A percentile compares a stretch with the other conserved stretches of the same genome.
These are phyloP conservation scores for Ceratocystiopsis brevicomis DNA, from an alignment of 2,329 filamentous ascomycete species.

Conservation along the genomic window DNA sequence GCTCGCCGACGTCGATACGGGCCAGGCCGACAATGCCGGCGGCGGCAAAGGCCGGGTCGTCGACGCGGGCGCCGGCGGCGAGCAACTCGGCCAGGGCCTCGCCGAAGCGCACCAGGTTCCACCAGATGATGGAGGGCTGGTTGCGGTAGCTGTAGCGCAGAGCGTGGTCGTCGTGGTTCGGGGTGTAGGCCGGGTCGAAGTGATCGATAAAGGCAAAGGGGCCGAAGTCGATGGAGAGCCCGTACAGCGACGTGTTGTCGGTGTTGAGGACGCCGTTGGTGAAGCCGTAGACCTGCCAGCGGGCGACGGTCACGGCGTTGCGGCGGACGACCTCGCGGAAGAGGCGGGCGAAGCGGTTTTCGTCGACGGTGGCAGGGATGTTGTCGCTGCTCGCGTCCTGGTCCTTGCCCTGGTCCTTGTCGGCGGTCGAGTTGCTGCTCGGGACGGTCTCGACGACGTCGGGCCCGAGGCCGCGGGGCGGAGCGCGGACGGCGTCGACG, in stretches of 20 bases:
- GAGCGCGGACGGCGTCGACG: neutral
- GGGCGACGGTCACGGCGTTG: conserved; percentile 74
- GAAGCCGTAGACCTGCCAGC: conserved; percentile 98
- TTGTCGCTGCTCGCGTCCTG: conserved; percentile 9
- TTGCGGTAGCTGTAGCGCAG: conserved; percentile 83
- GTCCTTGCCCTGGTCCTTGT: no score
- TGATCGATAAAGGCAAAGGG: conserved; percentile 97
- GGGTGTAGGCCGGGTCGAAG: conserved; percentile 86
- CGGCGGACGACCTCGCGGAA: conserved; percentile 74
- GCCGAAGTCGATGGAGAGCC: conserved; percentile 82
- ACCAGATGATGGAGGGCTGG: conserved; percentile 94
- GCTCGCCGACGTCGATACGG: conserved; percentile 1
- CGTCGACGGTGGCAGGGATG: conserved; percentile 36
- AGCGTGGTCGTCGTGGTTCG: conserved; percentile 85
- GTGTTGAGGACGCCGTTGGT: conserved; percentile 98
- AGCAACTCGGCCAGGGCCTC: conserved; percentile 79
- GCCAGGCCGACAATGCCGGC: conserved; percentile 38
- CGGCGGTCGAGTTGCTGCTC: neutral
- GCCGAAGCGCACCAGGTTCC: conserved; percentile 84
- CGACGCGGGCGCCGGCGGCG: conserved; percentile 53
- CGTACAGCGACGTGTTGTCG: conserved; percentile 84
- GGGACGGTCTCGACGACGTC: neutral
- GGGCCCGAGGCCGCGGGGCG: conserved; percentile 11
- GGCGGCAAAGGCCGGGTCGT: conserved; percentile 50
- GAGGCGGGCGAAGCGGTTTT: conserved; percentile 74